A percentile compares a stretch with the other conserved stretches of the same genome.
phyloP scores from a whole-genome alignment of 129 eudicot species.

The Sambucus nigra region DNA sequence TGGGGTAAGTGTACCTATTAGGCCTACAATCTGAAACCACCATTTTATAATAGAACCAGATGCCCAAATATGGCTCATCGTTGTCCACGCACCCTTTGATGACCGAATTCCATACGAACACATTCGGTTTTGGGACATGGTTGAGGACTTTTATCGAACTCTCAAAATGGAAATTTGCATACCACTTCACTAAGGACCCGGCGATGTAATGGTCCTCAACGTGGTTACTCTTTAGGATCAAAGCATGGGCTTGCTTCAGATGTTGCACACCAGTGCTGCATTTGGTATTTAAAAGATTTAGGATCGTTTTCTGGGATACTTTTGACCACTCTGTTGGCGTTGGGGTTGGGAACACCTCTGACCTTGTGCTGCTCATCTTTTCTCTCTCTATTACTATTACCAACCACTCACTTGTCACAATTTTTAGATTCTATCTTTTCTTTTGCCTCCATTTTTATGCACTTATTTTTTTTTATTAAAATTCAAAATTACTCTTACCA shows the following conservation, averaged over 20 bases:
- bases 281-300: conserved; percentile 42
- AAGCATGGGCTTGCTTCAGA: conserved; percentile 49
- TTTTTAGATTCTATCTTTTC: no score
- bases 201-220: conserved; percentile 50
- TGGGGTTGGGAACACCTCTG: conserved; percentile 17
- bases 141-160: conserved; percentile 24
- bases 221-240: conserved; percentile 41
- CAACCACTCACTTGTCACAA: no score
- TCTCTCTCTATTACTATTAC: not conserved
- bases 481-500: no score
- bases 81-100: conserved; percentile 43
- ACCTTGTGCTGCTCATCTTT: conserved; percentile 18
- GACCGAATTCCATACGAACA: conserved; percentile 49
- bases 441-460: no score
- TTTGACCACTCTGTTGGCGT: conserved; percentile 6
- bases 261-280: conserved; percentile 39
- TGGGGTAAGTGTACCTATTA: conserved; percentile 49
- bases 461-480: no score
- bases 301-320: conserved; percentile 30
- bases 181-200: conserved; percentile 49
- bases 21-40: conserved; percentile 28
- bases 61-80: conserved; percentile 20
- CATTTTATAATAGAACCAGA: conserved; percentile 23
- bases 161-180: conserved; percentile 30
- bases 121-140: conserved; percentile 45